phyloP scores from a whole-genome alignment of 768 basidiomycete species.

The Mrakia hoshinonis region DNA sequence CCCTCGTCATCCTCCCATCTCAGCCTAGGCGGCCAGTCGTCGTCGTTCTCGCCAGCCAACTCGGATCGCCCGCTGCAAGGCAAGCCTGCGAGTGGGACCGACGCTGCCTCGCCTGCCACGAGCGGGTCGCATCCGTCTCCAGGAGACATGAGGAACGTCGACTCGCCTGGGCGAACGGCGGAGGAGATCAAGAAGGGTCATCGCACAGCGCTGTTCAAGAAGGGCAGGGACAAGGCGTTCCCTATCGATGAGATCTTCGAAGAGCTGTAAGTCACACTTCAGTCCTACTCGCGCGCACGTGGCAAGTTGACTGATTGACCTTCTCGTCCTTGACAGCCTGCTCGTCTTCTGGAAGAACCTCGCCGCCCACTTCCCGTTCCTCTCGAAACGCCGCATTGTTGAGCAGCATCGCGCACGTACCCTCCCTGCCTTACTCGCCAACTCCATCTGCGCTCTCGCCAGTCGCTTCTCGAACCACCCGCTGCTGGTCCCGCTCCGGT shows the following conservation, averaged over 20 bases:
- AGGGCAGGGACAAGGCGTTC: not conserved
- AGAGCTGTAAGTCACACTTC: not conserved
- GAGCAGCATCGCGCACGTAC: slow-evolving; percentile 17
- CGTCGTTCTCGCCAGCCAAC: not conserved
- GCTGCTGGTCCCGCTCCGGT: slow-evolving; percentile 2
- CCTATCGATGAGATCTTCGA: slow-evolving; percentile 6
- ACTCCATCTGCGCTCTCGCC: slow-evolving; percentile 25
- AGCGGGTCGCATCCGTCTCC: not conserved
- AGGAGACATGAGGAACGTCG: not conserved
- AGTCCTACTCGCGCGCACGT: not conserved
- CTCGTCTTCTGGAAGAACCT: slow-evolving; percentile 23
- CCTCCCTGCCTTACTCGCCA: slow-evolving; percentile 21
- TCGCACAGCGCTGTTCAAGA: slow-evolving; percentile 8
- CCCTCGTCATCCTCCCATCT: not conserved
- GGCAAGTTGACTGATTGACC: no score
- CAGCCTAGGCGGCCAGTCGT: not conserved
- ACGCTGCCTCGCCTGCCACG: no score
- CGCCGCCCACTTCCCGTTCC: slow-evolving; percentile 21
- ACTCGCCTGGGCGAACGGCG: not conserved
- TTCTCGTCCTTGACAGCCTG: slow-evolving; percentile 4
- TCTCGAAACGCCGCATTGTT: slow-evolving; percentile 17
- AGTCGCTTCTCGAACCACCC: slow-evolving; percentile 24
- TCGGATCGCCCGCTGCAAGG: not conserved
- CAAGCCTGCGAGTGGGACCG: not conserved
- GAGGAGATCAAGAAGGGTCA: not conserved